Evolutionary conservation across 257 asterid genomes (phyloP).

Genomic region (Mitragyna speciosa): DNA sequence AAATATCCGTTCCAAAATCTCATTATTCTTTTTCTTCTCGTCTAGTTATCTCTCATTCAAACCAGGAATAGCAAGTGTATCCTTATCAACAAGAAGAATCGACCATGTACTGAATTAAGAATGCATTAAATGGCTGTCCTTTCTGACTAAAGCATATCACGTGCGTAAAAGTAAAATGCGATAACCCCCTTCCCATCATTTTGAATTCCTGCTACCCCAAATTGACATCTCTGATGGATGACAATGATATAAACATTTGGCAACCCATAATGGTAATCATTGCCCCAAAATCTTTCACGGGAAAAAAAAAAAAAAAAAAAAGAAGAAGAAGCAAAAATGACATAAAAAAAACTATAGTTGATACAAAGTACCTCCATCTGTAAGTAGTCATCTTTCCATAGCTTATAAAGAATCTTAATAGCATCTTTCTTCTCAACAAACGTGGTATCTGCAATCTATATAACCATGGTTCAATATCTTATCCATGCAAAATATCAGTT

Average conservation of each 20-base stretch:
- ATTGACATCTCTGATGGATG: too few species aligned
- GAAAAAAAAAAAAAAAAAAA: not conserved
- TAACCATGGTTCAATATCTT: not conserved
- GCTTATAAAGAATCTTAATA: slow-evolving; percentile 58
- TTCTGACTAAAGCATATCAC: not conserved
- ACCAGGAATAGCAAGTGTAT: too few species aligned
- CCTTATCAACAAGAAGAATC: too few species aligned
- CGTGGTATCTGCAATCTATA: slow-evolving; percentile 73
- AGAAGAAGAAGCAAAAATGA: slow-evolving; percentile 6
- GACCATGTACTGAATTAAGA: too few species aligned
- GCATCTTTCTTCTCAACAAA: slow-evolving; percentile 79
- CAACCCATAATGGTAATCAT: not conserved
- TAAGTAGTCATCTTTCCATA: slow-evolving; percentile 80
- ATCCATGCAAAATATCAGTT: not conserved
- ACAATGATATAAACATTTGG: not conserved
- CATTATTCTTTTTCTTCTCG: too few species aligned
- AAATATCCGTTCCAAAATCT: too few species aligned
- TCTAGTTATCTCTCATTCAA: too few species aligned
- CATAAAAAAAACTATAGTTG: not conserved
- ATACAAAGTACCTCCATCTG: slow-evolving; percentile 68
- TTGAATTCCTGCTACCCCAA: too few species aligned
- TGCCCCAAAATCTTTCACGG: not conserved
- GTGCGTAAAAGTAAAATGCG: too few species aligned
- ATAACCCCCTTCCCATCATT: too few species aligned
- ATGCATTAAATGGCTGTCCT: too few species aligned